These are phyloP conservation scores for Claviceps sp. DNA, from an alignment of 2,329 filamentous ascomycete genomes.

Conservation along the genomic window DNA sequence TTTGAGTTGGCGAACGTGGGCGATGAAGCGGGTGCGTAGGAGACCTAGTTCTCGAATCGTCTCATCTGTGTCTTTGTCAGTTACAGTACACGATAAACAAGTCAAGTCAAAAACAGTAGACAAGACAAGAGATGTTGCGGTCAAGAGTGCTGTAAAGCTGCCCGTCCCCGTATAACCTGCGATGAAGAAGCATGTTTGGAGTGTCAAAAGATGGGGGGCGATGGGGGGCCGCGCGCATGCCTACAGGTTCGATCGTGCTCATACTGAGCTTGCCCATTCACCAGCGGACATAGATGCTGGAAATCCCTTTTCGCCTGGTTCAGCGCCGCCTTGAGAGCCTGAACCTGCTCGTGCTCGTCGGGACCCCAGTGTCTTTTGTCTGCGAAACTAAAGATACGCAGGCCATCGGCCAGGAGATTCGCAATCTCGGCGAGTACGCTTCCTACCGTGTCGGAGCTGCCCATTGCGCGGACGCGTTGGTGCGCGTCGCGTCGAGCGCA, in stretches of 20 bases:
- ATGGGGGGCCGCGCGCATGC: not conserved
- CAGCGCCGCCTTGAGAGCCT: slow-evolving; percentile 39
- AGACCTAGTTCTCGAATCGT: slow-evolving; percentile 36
- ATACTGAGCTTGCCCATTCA: slow-evolving; percentile 44
- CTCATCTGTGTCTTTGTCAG: slow-evolving; percentile 25
- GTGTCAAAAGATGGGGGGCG: no score
- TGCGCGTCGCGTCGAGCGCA: not conserved
- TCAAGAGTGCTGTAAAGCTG: no score
- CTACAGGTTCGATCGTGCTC: slow-evolving; percentile 43
- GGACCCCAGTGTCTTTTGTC: slow-evolving; percentile 46
- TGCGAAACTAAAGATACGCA: slow-evolving; percentile 41
- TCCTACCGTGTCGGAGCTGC: slow-evolving; percentile 39
- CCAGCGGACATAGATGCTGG: slow-evolving; percentile 40
- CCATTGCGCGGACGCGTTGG: slow-evolving; percentile 14
- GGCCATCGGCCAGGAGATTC: slow-evolving; percentile 35
- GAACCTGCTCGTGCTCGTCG: slow-evolving; percentile 47
- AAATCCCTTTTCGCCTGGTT: slow-evolving; percentile 49
- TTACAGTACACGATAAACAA: not conserved
- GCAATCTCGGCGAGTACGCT: slow-evolving; percentile 45
- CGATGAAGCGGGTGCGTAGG: slow-evolving; percentile 31
- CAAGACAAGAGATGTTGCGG: no score
- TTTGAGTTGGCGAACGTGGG: slow-evolving; percentile 35
- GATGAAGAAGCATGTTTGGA: no score
- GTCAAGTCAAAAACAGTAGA: no score
- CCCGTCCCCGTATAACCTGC: no score